Base-by-base conservation (phyloP, 2,329 filamentous ascomycete genomes). In the Pseudocercospora eumusae region DNA sequence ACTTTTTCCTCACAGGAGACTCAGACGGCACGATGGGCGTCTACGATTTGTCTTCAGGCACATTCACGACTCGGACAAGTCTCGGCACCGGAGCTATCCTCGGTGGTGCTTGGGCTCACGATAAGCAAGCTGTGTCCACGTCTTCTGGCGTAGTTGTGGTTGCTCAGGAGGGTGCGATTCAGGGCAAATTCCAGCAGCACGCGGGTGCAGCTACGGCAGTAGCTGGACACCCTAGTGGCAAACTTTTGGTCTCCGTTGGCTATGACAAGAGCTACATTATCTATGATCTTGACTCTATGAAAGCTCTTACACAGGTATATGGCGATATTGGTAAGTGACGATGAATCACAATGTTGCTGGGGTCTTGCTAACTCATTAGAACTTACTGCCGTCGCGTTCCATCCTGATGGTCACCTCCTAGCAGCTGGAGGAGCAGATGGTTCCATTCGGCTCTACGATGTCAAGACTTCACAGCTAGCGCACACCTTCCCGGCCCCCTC, bases 371-470 rank as follows among this genome's bases (percentile, higher is more conserved):
- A 47, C 11, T 10, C 10, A 18, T 40, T 62, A 90, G 91, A 88
- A 64, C 81, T 96, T 50, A 90, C 89, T 1, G 85, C 88, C 56
- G 90, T 88, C 66, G 86, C 89, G 33, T 98, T 99, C 83, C 95
- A 99, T 75, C 95, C 96, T 6, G 95, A 99, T 73, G 95, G 95
- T n/a, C 91, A 97, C 74, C 83, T 99, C 5, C 86, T 98, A 70
- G 93, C 92, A 42, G 90, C 89, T 2, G 95, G 93, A 65, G 90
- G 89, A n/a, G 80, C 80, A 9, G 83, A 89, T 54, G 92, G 92
- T 49, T 87, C 92, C 61, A 89, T 99, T 75, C 91, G 93, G 75
- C 85, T 99, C 57, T 98, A 90, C 78, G 90, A 96, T 77, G 88
- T 92, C 68, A 93, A 90, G 76, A 90, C 86, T 0, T 89, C 92